Base-by-base conservation (phyloP, 2,329 filamentous ascomycete genomes). In the Alternaria sp. region DNA sequence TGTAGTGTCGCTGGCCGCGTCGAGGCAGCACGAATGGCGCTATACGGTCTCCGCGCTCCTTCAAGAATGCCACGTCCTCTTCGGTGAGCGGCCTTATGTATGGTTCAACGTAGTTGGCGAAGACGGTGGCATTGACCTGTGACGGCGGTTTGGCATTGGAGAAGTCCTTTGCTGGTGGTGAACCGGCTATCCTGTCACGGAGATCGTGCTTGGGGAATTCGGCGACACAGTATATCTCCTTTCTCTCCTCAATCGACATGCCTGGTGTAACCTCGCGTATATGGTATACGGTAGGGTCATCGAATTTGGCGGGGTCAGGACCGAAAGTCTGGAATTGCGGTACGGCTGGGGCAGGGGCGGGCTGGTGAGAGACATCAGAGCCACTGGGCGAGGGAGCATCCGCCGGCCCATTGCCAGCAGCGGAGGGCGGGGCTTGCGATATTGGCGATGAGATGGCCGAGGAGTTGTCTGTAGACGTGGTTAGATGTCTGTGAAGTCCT, bases 161-260 rank as follows among this genome's bases (percentile, higher is more conserved):
- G 74, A 97, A 98, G 81, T 99, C 95, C 77, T 92, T 93, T 78
- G 98, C 94, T 1, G 95, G 94, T 1, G 94, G 92, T 40, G 91
- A 89, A 49, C 95, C 95, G 11, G 94, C 91, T 65, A 97, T 96
- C 68, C 95, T 84, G 74, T 97, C 90, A 59, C 89, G 85, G 9
- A 99, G 85, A 73, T 97, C 92, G 65, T 87, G 90, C 54, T 85
- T 86, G 0, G 95, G 95, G 75, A 95, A 99, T 14, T 87, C 85
- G 5, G 91, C 89, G 16, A 99, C 95, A 8, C 92, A 93, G 78
- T 92, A 96, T 54, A 98, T 94, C 68, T 91, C 88, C 74, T 91
- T 93, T 78, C 90, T 92, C 72, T 97, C 90, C n/a, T 94, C 90
- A 59, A 93, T 88, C 3, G 88, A 85, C 90, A 97, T 97, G 65